phyloP scores from a whole-genome alignment of 345 rosid genomes.

The Eucalyptus sp. region DNA sequence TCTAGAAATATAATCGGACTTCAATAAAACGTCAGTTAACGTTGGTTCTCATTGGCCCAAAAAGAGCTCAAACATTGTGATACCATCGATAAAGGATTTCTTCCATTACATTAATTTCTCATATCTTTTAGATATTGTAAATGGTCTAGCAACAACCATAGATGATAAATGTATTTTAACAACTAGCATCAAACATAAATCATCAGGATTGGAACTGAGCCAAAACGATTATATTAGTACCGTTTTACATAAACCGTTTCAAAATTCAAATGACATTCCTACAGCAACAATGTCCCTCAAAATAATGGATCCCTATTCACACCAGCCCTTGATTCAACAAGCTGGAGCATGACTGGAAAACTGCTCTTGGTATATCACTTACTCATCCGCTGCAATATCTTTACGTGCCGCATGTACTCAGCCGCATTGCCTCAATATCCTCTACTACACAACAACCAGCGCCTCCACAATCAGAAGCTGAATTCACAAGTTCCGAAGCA shows the following conservation, averaged over 20 bases:
- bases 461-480: not conserved
- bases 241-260: not conserved
- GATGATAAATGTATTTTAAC: not conserved
- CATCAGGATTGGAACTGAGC: too few relatives aligned
- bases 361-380: not conserved
- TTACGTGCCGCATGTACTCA: not conserved
- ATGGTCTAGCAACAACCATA: not conserved
- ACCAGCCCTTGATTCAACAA: not conserved
- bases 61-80: too few relatives aligned
- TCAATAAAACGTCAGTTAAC: too few relatives aligned
- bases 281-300: not conserved
- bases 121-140: too few relatives aligned
- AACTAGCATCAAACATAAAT: not conserved
- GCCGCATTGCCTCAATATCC: not conserved
- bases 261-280: not conserved
- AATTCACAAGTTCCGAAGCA: not conserved
- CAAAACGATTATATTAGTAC: too few relatives aligned
- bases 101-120: too few relatives aligned
- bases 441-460: not conserved
- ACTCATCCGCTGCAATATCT: not conserved
- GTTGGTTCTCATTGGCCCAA: too few relatives aligned
- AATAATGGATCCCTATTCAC: not conserved
- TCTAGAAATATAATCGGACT: too few relatives aligned
- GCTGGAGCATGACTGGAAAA: not conserved
- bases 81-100: too few relatives aligned